phyloP scores from a whole-genome alignment of 2,329 filamentous ascomycete species.

The Paradendryphiella salina region DNA sequence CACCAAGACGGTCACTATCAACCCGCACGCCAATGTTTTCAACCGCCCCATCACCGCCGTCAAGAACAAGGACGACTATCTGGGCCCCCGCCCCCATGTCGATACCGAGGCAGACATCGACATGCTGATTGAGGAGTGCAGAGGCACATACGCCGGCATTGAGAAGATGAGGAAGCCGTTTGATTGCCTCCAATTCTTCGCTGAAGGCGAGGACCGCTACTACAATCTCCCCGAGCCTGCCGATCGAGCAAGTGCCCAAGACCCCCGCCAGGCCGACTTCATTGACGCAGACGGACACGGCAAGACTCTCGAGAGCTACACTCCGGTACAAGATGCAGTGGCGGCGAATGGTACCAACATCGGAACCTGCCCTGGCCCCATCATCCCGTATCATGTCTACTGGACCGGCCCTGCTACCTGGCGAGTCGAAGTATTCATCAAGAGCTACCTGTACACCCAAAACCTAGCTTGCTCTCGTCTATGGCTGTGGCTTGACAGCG shows the following conservation, averaged over 20 bases:
- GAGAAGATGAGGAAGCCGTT: conserved; percentile 61
- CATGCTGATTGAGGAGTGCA: conserved; percentile 57
- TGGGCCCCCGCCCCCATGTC: conserved; percentile 56
- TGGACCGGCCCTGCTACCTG: conserved; percentile 62
- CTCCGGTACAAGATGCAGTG: conserved; percentile 43
- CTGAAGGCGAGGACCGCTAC: conserved; percentile 55
- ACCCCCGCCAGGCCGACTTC: conserved; percentile 51
- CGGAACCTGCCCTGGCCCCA: conserved; percentile 59
- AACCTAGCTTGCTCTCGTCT: conserved; percentile 59
- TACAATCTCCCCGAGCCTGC: conserved; percentile 51
- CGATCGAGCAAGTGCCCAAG: conserved; percentile 48
- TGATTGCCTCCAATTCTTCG: conserved; percentile 57
- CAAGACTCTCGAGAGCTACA: conserved; percentile 46
- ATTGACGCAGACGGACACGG: conserved; percentile 49
- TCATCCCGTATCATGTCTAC: conserved; percentile 60
- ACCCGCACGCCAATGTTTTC: conserved; percentile 58
- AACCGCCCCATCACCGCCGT: conserved; percentile 58
- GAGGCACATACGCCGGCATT: conserved; percentile 56
- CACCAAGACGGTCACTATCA: conserved; percentile 52
- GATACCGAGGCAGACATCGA: conserved; percentile 59
- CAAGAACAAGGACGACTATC: conserved; percentile 56
- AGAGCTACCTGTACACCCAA: conserved; percentile 61
- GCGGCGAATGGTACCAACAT: conserved; percentile 47
- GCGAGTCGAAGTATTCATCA: conserved; percentile 61
- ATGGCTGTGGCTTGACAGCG: conserved; percentile 59